These are phyloP conservation scores for Fragilariopsis cylindrus DNA, from an alignment of 108 stramenopile genomes.

Conservation along the genomic window DNA sequence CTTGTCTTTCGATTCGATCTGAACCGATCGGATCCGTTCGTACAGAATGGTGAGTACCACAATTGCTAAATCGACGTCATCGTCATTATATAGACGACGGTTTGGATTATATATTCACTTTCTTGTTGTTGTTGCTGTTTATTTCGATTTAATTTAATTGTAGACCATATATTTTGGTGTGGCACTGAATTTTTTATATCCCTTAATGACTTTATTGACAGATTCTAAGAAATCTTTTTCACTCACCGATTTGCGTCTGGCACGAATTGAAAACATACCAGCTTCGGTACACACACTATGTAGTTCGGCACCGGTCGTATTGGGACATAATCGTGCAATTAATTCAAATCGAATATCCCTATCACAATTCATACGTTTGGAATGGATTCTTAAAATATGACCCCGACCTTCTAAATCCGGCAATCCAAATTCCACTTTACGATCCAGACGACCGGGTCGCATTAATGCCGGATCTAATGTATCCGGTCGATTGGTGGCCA, in stretches of 20 bases:
- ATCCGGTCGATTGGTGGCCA: constrained; percentile 97
- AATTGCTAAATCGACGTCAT: too few relatives aligned
- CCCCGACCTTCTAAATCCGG: constrained; percentile 96
- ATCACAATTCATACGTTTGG: constrained; percentile 97
- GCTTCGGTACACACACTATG: constrained; percentile 98
- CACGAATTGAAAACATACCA: constrained; percentile 99
- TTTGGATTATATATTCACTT: too few relatives aligned
- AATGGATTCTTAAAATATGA: constrained; percentile 95
- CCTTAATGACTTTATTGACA: constrained; percentile 99
- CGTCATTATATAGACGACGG: too few relatives aligned
- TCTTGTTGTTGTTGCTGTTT: too few relatives aligned
- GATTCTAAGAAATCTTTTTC: constrained; percentile 99
- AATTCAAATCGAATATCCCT: constrained; percentile 98
- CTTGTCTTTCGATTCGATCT: too few relatives aligned
- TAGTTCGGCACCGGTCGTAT: constrained; percentile 98
- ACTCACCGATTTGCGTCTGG: constrained; percentile 93
- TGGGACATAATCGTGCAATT: constrained; percentile 96
- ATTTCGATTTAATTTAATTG: background rate
- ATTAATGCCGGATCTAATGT: constrained; percentile 96
- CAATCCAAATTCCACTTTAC: constrained; percentile 97
- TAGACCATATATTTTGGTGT: constrained; percentile 96
- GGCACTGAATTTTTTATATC: constrained; percentile 99
- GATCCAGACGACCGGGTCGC: constrained; percentile 96
- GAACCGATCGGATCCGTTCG: too few relatives aligned
- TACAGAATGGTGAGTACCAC: too few relatives aligned